phyloP scores from a whole-genome alignment of 2,329 filamentous ascomycete species.

The Scytalidium sp. region DNA sequence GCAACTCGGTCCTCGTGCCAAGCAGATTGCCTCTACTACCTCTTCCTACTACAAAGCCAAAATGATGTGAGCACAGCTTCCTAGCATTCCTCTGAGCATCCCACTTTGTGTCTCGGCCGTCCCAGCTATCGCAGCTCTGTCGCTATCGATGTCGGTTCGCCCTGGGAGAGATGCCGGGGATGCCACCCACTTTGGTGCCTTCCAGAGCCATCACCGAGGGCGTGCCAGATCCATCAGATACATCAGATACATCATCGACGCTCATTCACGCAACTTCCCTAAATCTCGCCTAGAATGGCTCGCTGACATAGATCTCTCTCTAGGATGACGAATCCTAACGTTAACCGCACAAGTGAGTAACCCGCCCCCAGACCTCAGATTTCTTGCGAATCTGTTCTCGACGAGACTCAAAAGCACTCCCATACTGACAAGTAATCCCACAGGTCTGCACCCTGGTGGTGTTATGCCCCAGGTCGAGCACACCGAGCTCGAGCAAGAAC shows the following conservation, averaged over 20 bases:
- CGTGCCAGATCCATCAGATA: too few species aligned
- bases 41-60: slow-evolving; percentile 11
- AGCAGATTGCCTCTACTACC: slow-evolving; percentile 22
- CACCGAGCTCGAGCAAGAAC: slow-evolving; percentile 96
- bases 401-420: slow-evolving; percentile 26
- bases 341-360: background rate
- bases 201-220: too few species aligned
- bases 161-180: too few species aligned
- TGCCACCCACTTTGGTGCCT: too few species aligned
- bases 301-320: background rate
- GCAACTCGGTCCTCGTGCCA: slow-evolving; percentile 16
- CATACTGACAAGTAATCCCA: slow-evolving; percentile 6
- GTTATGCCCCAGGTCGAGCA: slow-evolving; percentile 54
- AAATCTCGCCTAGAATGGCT: background rate
- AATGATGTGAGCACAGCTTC: background rate
- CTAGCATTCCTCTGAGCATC: background rate
- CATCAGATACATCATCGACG: too few species aligned
- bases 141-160: too few species aligned
- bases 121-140: too few species aligned
- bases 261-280: too few species aligned
- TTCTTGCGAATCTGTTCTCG: slow-evolving; percentile 21
- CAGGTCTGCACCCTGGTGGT: slow-evolving; percentile 24
- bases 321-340: background rate
- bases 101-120: too few species aligned
- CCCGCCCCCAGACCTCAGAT: background rate